Percentiles rank a stretch among this genome's conserved stretches.
These are phyloP conservation scores for Moniliophthora roreri DNA, from an alignment of 1,284 basidiomycete genomes.

Conservation along the genomic window DNA sequence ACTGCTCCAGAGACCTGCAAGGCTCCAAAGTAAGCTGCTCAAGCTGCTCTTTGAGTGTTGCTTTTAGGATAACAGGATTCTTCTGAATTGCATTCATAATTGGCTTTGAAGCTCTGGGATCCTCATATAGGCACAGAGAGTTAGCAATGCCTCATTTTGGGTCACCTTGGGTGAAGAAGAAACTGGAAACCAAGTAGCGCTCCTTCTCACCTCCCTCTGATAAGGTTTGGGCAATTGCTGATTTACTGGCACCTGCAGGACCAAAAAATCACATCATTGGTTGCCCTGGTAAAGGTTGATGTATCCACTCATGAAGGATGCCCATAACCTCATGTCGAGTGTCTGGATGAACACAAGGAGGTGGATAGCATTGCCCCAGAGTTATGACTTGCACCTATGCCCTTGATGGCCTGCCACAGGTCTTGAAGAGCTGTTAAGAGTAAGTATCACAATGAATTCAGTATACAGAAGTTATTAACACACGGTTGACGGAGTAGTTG, in stretches of 20 bases:
- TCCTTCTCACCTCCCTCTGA: slow-evolving; percentile 8
- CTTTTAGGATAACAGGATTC: background rate
- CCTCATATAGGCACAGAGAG: slow-evolving; percentile 1
- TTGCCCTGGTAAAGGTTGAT: background rate
- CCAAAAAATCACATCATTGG: slow-evolving; percentile 19
- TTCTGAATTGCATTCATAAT: background rate
- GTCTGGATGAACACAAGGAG: slow-evolving; percentile 11
- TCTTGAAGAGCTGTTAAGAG: background rate
- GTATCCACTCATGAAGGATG: slow-evolving; percentile 14
- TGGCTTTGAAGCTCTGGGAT: background rate
- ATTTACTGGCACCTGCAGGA: slow-evolving; percentile 19
- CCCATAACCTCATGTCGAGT: slow-evolving; percentile 15
- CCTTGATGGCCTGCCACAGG: background rate
- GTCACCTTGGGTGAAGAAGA: slow-evolving; percentile 17
- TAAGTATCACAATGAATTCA: no score
- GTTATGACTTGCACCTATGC: background rate
- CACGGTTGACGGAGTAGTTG: no score
- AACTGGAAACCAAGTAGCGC: slow-evolving; percentile 16
- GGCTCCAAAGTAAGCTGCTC: slow-evolving; percentile 1
- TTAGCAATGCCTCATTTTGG: slow-evolving; percentile 1
- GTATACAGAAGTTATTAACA: no score
- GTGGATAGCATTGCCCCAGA: slow-evolving; percentile 3
- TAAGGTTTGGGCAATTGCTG: slow-evolving; percentile 20
- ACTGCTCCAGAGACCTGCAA: no score
- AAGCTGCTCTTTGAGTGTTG: slow-evolving; percentile 5